Base-by-base conservation (phyloP, 1,284 basidiomycete genomes). In the Trichosporon coremiiforme region DNA sequence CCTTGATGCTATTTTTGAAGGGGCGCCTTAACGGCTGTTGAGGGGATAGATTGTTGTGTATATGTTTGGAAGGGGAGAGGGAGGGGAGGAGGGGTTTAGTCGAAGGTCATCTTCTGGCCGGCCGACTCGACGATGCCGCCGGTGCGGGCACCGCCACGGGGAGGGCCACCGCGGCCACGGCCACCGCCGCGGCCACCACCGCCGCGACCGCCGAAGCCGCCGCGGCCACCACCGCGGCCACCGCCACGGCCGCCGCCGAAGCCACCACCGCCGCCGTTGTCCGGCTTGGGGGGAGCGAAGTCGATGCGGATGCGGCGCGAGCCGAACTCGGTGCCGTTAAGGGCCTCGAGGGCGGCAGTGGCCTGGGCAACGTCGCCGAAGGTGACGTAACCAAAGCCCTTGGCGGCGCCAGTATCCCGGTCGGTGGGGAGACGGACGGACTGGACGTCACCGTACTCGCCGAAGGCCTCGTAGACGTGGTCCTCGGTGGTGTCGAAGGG, bases 351-450 rank as follows among this genome's bases (percentile, higher is more conserved):
- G 4, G 96, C 97, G 81, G 90, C 90, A 84, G 90, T 90, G 13
- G 97, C 93, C 73, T 88, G 85, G 62, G 90, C 91, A 66, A 94
- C 81, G 75, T 91, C 89, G 74, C 89, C 89, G 83, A 95, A 98
- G 84, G 98, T 94, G 81, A 98, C 92, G 85, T 99, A 99, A 63
- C 90, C 97, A 84, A 96, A 99, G 78, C 97, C 97, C 85, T 98
- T 99, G 69, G 93, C 90, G 74, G 88, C 88, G 64, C 94, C 95
- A 5, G 91, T 89, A 70, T 99, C 97, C 72, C 92, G 88, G 83
- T 99, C 95, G 67, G 95, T 98, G 35, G 95, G 95, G 68, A 99
- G 85, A 74, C 95, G 89, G 65, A 99, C 94, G 76, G 87, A 91
- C 84, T 93, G 91, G 67, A 98, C 89, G 73, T 91, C 90, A 66